Percentiles rank a stretch among this genome's conserved stretches.
Evolutionary conservation across 1,284 basidiomycete genomes (phyloP).

Genomic region (Volvariella volvacea): DNA sequence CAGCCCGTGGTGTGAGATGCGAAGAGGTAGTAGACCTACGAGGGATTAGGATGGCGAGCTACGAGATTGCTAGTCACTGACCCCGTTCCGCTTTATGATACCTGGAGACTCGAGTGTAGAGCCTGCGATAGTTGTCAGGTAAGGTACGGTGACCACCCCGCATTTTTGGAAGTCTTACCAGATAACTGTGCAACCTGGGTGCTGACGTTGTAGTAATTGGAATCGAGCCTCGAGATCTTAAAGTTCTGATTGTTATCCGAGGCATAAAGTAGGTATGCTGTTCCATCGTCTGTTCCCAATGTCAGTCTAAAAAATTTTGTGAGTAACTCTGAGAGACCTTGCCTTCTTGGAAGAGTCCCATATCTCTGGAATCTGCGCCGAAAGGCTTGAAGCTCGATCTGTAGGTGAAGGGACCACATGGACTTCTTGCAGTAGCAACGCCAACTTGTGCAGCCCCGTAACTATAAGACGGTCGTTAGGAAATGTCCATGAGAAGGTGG

Average conservation of each 20-base stretch:
- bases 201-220: constrained; percentile 52
- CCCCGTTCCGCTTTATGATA: constrained; percentile 51
- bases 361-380: constrained; percentile 54
- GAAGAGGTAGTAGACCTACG: constrained; percentile 50
- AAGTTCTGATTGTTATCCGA: constrained; percentile 66
- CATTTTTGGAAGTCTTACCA: constrained; percentile 26
- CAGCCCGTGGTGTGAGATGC: constrained; percentile 57
- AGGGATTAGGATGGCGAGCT: neutral
- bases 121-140: constrained; percentile 21
- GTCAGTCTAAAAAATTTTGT: too few relatives aligned
- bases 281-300: constrained; percentile 24
- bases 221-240: constrained; percentile 52
- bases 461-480: constrained; percentile 22
- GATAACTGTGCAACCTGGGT: constrained; percentile 37
- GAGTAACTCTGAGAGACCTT: constrained; percentile 29
- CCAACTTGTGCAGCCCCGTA: constrained; percentile 60
- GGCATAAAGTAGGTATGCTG: constrained; percentile 55
- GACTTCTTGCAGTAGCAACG: constrained; percentile 50
- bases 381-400: constrained; percentile 50
- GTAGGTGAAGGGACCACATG: constrained; percentile 56
- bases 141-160: neutral
- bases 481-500: neutral
- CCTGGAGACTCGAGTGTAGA: constrained; percentile 58
- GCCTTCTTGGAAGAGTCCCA: constrained; percentile 56
- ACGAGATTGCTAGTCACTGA: constrained; percentile 16